Evolutionary conservation across 2,329 filamentous ascomycete species (phyloP).

Genomic region (Diaporthe helianthi): DNA sequence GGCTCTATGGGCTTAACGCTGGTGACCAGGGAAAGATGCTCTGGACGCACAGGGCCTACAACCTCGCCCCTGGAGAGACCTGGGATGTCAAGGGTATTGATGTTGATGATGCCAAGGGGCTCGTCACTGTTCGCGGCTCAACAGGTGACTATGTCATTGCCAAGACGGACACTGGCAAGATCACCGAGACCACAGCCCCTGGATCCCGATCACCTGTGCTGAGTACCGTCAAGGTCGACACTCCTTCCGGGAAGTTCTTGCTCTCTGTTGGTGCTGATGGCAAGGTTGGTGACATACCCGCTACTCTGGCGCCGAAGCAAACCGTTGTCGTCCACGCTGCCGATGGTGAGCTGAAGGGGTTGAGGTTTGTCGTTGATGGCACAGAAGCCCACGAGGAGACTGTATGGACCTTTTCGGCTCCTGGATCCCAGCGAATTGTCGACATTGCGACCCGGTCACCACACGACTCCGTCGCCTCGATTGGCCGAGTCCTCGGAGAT

Average conservation of each 20-base stretch:
- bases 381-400: constrained; percentile 53
- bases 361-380: constrained; percentile 57
- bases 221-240: constrained; percentile 60
- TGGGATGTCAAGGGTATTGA: constrained; percentile 75
- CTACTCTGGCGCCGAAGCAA: constrained; percentile 56
- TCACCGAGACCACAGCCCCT: constrained; percentile 52
- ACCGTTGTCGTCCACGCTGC: constrained; percentile 60
- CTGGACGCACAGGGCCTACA: constrained; percentile 74
- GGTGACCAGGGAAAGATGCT: constrained; percentile 75
- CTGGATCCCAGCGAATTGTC: constrained; percentile 71
- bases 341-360: constrained; percentile 59
- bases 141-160: constrained; percentile 69
- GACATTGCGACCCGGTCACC: constrained; percentile 71
- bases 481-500: constrained; percentile 91
- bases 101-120: constrained; percentile 62
- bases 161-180: constrained; percentile 59
- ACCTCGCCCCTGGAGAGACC: constrained; percentile 59
- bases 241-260: constrained; percentile 58
- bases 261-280: constrained; percentile 61
- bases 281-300: constrained; percentile 54
- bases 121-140: constrained; percentile 64
- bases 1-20: constrained; percentile 80
- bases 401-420: constrained; percentile 77
- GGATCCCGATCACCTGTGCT: constrained; percentile 50
- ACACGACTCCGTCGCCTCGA: constrained; percentile 90